Conservation (phyloP, 441 rosid species). For the Jatropha podagrica region DNA sequence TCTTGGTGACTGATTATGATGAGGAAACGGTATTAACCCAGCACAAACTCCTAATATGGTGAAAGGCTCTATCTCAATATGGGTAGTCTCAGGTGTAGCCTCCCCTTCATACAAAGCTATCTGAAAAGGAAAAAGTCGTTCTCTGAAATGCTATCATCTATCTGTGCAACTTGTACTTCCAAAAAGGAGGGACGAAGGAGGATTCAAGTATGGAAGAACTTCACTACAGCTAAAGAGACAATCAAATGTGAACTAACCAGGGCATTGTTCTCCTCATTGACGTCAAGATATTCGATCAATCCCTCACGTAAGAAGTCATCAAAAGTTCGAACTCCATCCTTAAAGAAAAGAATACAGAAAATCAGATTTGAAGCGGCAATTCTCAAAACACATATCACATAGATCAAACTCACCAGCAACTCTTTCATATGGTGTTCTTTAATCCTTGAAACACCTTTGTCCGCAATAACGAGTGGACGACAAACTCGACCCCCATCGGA, state of each 20-base stretch:
- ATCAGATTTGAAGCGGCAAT: conserved; percentile 26
- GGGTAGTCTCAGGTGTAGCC: conserved; percentile 73
- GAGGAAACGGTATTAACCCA: conserved; percentile 96
- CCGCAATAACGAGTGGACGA: conserved; percentile 98
- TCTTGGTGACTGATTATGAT: conserved; percentile 99
- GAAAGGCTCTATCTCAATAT: conserved; percentile 98
- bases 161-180: conserved; percentile 11
- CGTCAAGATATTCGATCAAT: conserved; percentile 94
- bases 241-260: conserved; percentile 54
- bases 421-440: conserved; percentile 94
- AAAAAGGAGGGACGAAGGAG: background rate
- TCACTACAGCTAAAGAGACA: conserved; percentile 1
- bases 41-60: conserved; percentile 96
- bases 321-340: conserved; percentile 93
- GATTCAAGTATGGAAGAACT: background rate
- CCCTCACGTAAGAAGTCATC: conserved; percentile 91
- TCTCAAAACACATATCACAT: conserved; percentile 21
- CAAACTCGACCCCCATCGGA: conserved; percentile 99
- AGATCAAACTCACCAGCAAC: conserved; percentile 57
- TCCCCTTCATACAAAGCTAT: conserved; percentile 91
- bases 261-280: conserved; percentile 97
- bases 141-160: conserved; percentile 15
- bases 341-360: conserved; percentile 23
- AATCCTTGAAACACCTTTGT: conserved; percentile 89
- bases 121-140: conserved; percentile 43